Percentiles rank a stretch among this genome's conserved stretches.
phyloP scores from a whole-genome alignment of 139 green algal genomes.

The Auxenochlorella protothecoides region DNA sequence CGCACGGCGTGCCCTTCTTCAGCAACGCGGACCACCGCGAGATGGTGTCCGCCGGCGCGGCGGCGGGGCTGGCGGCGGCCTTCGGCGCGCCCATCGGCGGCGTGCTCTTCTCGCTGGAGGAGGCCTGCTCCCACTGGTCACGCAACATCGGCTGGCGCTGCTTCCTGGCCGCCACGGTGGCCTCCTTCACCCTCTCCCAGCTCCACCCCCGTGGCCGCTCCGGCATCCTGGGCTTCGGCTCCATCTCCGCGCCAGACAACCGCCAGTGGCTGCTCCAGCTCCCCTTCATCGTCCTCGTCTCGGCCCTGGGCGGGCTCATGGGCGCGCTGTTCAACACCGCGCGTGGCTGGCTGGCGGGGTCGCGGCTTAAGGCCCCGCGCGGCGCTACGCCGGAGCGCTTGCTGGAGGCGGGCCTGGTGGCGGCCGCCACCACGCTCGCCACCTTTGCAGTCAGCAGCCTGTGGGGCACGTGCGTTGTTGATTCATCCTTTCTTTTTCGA shows the following conservation, averaged over 20 bases:
- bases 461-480: too few relatives aligned
- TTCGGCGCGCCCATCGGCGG: slow-evolving; percentile 84
- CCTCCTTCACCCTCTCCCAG: slow-evolving; percentile 51
- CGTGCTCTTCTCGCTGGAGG: slow-evolving; percentile 80
- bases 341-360: slow-evolving; percentile 32
- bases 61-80: slow-evolving; percentile 67
- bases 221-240: slow-evolving; percentile 51
- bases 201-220: slow-evolving; percentile 5
- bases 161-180: slow-evolving; percentile 58
- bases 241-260: slow-evolving; percentile 38
- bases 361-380: too few relatives aligned
- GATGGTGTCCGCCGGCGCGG: slow-evolving; percentile 71
- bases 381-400: slow-evolving; percentile 6
- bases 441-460: not conserved
- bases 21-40: slow-evolving; percentile 63
- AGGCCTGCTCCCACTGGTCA: slow-evolving; percentile 57
- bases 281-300: slow-evolving; percentile 58
- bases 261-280: slow-evolving; percentile 67
- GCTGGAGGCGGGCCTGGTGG: slow-evolving; percentile 18
- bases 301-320: slow-evolving; percentile 49
- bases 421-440: not conserved
- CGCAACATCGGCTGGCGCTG: slow-evolving; percentile 69
- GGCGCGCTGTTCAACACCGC: slow-evolving; percentile 69
- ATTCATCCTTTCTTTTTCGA: too few relatives aligned
- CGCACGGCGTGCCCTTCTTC: not conserved